Conservation (phyloP, 225 moss, liverwort and hornwort species). For the Physcomitrellopsis africana region DNA sequence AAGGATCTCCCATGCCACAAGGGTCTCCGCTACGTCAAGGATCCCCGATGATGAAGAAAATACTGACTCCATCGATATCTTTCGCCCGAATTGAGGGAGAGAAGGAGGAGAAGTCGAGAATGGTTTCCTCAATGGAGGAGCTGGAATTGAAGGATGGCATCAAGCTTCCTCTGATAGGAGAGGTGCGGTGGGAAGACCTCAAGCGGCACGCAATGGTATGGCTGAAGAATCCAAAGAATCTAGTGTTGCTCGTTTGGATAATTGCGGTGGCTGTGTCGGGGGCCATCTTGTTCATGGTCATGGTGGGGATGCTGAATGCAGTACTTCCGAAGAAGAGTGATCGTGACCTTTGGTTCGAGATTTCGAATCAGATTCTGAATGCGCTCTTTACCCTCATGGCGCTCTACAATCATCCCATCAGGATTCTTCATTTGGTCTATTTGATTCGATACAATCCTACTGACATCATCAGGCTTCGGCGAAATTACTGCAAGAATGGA, state of each 20-base stretch:
- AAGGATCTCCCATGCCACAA: conserved; percentile 30
- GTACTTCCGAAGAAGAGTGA: conserved; percentile 62
- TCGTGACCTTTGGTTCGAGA: conserved; percentile 83
- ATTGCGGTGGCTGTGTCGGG: conserved; percentile 78
- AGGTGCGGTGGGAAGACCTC: conserved; percentile 56
- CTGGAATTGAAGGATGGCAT: conserved; percentile 55
- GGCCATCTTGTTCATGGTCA: conserved; percentile 96
- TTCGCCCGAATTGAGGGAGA: conserved; percentile 69
- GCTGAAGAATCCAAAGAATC: conserved; percentile 84
- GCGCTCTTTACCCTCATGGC: conserved; percentile 92
- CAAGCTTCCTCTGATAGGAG: conserved; percentile 71
- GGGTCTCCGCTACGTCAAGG: conserved; percentile 25
- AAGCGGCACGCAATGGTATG: conserved; percentile 43
- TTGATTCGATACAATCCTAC: conserved; percentile 63
- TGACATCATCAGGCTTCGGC: conserved; percentile 74
- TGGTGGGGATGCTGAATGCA: conserved; percentile 86
- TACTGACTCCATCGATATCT: conserved; percentile 61
- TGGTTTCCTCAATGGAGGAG: conserved; percentile 59
- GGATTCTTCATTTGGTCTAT: conserved; percentile 66
- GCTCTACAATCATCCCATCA: conserved; percentile 75
- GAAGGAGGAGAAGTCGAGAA: conserved; percentile 72
- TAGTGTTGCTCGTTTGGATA: conserved; percentile 72
- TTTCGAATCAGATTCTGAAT: conserved; percentile 89
- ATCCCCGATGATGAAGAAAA: conserved; percentile 40
- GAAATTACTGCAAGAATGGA: conserved; percentile 76